Evolutionary conservation across 2,329 filamentous ascomycete species (phyloP), one percentile per base, ranked within the genome.

Genomic region (Zasmidium cellare): DNA sequence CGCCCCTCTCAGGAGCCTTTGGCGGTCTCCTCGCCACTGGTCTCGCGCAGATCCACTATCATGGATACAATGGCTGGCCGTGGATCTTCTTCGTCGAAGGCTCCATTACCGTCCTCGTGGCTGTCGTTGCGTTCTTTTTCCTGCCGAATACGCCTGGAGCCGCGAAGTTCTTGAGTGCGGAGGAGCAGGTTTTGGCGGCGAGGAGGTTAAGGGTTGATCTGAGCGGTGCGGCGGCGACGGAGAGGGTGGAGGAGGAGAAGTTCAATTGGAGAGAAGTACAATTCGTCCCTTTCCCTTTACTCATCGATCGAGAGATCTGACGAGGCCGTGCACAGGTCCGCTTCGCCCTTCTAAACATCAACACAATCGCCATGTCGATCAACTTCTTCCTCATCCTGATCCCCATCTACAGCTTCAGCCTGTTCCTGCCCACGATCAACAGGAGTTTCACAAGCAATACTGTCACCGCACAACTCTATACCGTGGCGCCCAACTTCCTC

Each of bases 71-170:
- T 41, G 69, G 69, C 47, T 78, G 76, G 76, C 72, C 71, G 0
- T 75, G 70, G 60, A 70, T 69, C 46, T 75, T 71, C 65, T 70
- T 72, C 62, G 69, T 65, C 3, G 59, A 64, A 45, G 86, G 85
- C 5, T 69, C 84, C 2, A 84, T 86, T 1, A 84, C 82, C 9
- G 70, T 87, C 2, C 54, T 82, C 5, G 77, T 84, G 1, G 81
- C 82, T 0, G 67, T 81, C 3, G 65, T 84, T 2, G 79, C 83
- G 1, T 87, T 78, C 69, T 82, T 83, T 64, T 77, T 77, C 55
- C 69, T 85, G 6, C 82, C 82, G 0, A 79, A 84, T 58, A 77
- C 75, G 1, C 81, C 82, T 0, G 76, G 79, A 52, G 78, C 77
- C 46, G 81, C 81, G 3, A 67, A 64, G 50, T 76, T 74, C 57